These are phyloP conservation scores for Escallonia herrerae DNA, from an alignment of 129 eudicot genomes.

Conservation along the genomic window DNA sequence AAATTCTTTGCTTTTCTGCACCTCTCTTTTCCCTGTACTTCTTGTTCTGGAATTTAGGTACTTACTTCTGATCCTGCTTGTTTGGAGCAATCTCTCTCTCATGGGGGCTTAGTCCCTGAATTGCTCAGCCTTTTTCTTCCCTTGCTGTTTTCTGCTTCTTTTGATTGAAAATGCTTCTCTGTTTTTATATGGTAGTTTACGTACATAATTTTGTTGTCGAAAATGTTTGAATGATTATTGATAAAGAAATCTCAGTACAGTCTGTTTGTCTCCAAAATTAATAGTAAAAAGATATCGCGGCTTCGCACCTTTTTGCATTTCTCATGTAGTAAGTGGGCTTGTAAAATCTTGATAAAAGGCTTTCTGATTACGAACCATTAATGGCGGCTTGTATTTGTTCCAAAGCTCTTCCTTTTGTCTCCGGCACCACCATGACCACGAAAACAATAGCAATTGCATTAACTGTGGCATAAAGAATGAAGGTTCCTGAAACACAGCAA, in stretches of 20 bases:
- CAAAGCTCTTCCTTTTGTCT: conserved; percentile 89
- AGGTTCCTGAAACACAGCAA: conserved; percentile 63
- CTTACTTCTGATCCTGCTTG: background rate
- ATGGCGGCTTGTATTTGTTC: conserved; percentile 84
- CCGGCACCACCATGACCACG: conserved; percentile 60
- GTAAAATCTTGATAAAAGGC: background rate
- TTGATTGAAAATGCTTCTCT: background rate
- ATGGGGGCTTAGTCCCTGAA: background rate
- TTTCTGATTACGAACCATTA: conserved; percentile 18
- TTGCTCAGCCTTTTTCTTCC: background rate
- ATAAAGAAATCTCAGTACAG: background rate
- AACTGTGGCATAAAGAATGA: conserved; percentile 60
- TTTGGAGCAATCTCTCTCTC: background rate
- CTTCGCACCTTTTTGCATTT: background rate
- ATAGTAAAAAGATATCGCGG: background rate
- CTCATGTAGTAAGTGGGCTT: background rate
- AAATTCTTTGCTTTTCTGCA: background rate
- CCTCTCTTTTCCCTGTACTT: background rate
- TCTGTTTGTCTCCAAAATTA: background rate
- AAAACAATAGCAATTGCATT: conserved; percentile 60
- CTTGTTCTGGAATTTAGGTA: background rate
- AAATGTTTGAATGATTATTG: background rate
- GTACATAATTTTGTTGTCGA: background rate
- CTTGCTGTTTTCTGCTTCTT: background rate
- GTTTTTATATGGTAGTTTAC: background rate